Base-by-base conservation (phyloP, 2,329 filamentous ascomycete species). In the Claviceps digitariae region DNA sequence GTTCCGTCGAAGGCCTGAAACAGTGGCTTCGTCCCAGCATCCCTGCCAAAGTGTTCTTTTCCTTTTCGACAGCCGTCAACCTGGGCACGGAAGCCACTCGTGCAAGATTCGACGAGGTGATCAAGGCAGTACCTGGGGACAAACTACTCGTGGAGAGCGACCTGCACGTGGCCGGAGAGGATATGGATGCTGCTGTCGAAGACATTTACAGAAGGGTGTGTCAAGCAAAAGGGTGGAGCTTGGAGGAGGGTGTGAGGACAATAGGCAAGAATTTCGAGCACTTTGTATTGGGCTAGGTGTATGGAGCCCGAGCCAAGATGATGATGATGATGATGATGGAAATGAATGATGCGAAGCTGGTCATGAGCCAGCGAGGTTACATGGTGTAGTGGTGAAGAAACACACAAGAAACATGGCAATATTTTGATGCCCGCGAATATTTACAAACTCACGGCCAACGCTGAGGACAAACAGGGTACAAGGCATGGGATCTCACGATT, bases 111-210 rank as follows among this genome's bases (percentile, higher is more conserved):
- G 79, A 79, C 4, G 75, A 79, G 25, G 82, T 90, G 21, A 76
- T 97, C 48, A 79, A 77, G 55, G 77, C 78, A 2, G 75, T 94
- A 3, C 91, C 93, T 0, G 85, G 89, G 58, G 79, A 91, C 59
- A 77, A 83, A 52, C 72, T 98, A 13, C 74, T 98, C 21, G 76
- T 95, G 2, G 93, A 98, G 69, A 97, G 90, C 64, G 93, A 98
- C 67, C 66, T 96, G 55, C 88, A 97, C 66, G 78, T 72, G 21
- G 93, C 91, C 0, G 93, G 93, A 0, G 74, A 82, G 1, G 71
- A 76, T 50, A 95, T 97, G 87, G 93, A 97, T 64, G 68, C 72
- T 2, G 71, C 81, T 55, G 70, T 98, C 13, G 86, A 91, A 64
- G 78, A 86, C 47, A 84, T 90, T 57, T 81, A 86, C 53, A 74